phyloP scores from a whole-genome alignment of 139 green algal genomes.

The Tetradesmus lagerheimii region DNA sequence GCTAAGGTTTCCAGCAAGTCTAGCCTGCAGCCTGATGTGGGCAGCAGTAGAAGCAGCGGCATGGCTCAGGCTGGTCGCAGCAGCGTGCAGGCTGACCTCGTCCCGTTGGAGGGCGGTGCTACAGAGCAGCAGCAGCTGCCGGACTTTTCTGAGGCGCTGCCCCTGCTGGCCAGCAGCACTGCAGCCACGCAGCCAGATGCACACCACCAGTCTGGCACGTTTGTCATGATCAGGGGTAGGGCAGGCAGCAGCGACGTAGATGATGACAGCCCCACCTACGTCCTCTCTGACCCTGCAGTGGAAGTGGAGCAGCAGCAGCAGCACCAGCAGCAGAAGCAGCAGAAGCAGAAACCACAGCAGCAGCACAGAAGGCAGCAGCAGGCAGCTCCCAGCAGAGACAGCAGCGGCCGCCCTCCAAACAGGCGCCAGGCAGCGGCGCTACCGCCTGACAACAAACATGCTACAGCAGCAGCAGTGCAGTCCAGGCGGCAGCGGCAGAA shows the following conservation, averaged over 20 bases:
- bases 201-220: slow-evolving; percentile 2
- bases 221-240: slow-evolving; percentile 15
- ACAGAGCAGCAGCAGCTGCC: not conserved
- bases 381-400: not conserved
- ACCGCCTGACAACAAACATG: not conserved
- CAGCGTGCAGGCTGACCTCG: not conserved
- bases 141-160: not conserved
- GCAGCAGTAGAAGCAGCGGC: not conserved
- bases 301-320: slow-evolving; percentile 19
- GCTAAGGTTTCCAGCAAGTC: not conserved
- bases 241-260: not conserved
- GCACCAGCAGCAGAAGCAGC: not conserved
- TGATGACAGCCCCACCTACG: not conserved
- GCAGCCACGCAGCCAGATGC: not conserved
- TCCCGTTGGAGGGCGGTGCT: not conserved
- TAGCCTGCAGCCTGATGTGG: not conserved
- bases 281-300: slow-evolving; percentile 11
- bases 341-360: not conserved
- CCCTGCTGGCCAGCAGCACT: not conserved
- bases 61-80: not conserved
- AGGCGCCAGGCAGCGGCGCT: not conserved
- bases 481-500: not conserved
- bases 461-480: not conserved
- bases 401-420: not conserved
- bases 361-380: slow-evolving; percentile 6